Percentiles rank a stretch among this genome's conserved stretches.
phyloP scores from a whole-genome alignment of 2,329 filamentous ascomycete species.

The Penicillium sp. region DNA sequence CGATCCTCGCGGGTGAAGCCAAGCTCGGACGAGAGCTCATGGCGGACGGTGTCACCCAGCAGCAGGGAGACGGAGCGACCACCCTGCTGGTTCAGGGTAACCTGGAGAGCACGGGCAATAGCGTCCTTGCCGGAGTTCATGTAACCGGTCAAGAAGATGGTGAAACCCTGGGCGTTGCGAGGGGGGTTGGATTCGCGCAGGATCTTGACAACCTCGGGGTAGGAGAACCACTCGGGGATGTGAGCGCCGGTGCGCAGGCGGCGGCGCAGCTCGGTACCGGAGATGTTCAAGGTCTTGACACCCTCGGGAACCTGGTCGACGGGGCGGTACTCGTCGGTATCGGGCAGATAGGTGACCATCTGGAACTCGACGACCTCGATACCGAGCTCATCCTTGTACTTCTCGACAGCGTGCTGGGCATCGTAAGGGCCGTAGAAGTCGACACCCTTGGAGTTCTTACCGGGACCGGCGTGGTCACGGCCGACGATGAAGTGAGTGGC shows the following conservation, averaged over 20 bases:
- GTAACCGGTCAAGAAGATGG: constrained; percentile 96
- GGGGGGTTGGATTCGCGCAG: constrained; percentile 95
- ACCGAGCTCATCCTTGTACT: constrained; percentile 93
- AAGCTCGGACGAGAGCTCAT: constrained; percentile 90
- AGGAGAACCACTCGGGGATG: constrained; percentile 99
- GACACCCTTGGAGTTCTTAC: constrained; percentile 95
- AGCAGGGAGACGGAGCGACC: constrained; percentile 92
- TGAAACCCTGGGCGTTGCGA: constrained; percentile 91
- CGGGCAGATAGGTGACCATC: constrained; percentile 98
- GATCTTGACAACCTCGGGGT: constrained; percentile 96
- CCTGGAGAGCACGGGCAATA: constrained; percentile 91
- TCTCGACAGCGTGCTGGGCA: constrained; percentile 92
- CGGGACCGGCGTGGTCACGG: constrained; percentile 95
- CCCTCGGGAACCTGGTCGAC: constrained; percentile 85
- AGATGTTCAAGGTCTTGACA: constrained; percentile 84
- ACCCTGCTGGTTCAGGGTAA: constrained; percentile 96
- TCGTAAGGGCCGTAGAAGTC: constrained; percentile 99
- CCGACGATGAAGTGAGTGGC: constrained; percentile 99
- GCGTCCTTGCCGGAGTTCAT: constrained; percentile 97
- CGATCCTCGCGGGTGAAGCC: constrained; percentile 94
- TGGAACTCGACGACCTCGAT: constrained; percentile 99
- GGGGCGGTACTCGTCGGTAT: constrained; percentile 94
- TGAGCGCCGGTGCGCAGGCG: constrained; percentile 89
- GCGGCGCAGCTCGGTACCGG: constrained; percentile 85
- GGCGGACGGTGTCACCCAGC: constrained; percentile 91